Percentiles rank a stretch among this genome's conserved stretches.
Evolutionary conservation across 371 early-diverging fungal genomes (phyloP).

Genomic region (Blakeslea trispora): DNA sequence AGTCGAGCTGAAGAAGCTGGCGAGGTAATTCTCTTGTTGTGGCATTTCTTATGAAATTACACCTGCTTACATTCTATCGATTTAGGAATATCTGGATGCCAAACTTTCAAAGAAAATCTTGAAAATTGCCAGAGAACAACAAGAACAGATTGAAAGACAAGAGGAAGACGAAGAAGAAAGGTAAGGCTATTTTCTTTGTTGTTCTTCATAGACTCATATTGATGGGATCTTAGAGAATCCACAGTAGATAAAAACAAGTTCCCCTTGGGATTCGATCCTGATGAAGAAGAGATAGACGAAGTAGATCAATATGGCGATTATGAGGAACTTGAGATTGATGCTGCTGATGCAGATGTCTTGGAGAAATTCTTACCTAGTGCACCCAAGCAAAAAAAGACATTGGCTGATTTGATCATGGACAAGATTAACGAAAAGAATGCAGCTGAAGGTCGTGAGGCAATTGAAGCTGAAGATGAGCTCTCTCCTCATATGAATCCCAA

Average conservation of each 20-base stretch:
- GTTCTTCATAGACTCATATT: slow-evolving; percentile 5
- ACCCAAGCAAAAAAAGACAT: slow-evolving; percentile 78
- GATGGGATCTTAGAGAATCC: neutral
- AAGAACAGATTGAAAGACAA: slow-evolving; percentile 75
- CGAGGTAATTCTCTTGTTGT: no score
- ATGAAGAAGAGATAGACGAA: slow-evolving; percentile 58
- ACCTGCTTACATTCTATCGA: neutral
- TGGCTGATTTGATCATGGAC: slow-evolving; percentile 94
- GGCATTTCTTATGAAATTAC: no score
- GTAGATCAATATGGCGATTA: slow-evolving; percentile 58
- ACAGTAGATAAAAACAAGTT: slow-evolving; percentile 17
- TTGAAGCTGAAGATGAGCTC: slow-evolving; percentile 45
- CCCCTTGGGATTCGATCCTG: slow-evolving; percentile 45
- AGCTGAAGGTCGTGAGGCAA: slow-evolving; percentile 32
- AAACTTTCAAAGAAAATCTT: slow-evolving; percentile 90
- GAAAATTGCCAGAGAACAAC: slow-evolving; percentile 84
- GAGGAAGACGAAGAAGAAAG: slow-evolving; percentile 37
- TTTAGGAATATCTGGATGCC: slow-evolving; percentile 79
- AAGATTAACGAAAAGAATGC: slow-evolving; percentile 84
- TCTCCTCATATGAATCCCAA: slow-evolving; percentile 79
- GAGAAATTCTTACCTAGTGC: slow-evolving; percentile 88
- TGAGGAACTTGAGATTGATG: slow-evolving; percentile 70
- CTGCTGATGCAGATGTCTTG: slow-evolving; percentile 75
- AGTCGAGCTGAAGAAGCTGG: slow-evolving; percentile 50
- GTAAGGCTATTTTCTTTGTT: neutral